phyloP scores from a whole-genome alignment of 768 basidiomycete species.

The Russula griseocarnosa region DNA sequence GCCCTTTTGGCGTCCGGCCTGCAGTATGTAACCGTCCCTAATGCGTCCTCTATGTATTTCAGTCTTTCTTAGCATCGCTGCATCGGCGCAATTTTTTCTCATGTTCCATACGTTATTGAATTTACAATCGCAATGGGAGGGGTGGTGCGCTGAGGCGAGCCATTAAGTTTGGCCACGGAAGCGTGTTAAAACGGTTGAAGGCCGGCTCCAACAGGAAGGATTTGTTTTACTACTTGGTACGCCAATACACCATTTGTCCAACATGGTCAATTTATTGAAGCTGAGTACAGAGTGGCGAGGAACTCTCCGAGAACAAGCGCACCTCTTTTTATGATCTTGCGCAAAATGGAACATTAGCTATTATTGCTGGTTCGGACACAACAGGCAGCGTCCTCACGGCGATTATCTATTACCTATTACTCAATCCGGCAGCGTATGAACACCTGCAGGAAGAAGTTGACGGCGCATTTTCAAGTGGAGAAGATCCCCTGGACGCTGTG shows the following conservation, averaged over 20 bases:
- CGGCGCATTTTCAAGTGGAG: conserved; percentile 11
- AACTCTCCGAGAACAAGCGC: conserved; percentile 10
- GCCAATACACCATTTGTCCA: background rate
- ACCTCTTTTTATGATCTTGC: conserved; percentile 28
- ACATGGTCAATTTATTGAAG: background rate
- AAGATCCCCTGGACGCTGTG: conserved; percentile 20
- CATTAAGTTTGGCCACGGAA: background rate
- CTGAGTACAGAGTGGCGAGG: conserved; percentile 16
- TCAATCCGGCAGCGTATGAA: conserved; percentile 32
- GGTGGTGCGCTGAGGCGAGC: background rate
- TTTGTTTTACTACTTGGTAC: conserved; percentile 41
- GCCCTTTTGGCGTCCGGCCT: background rate
- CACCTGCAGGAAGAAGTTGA: conserved; percentile 22
- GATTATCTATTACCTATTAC: conserved; percentile 38
- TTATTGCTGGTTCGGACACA: conserved; percentile 45
- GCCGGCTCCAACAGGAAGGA: conserved; percentile 31
- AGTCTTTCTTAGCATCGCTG: conserved; percentile 10
- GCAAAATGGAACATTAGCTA: conserved; percentile 39
- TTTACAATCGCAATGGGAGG: no score
- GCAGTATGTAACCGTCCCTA: background rate
- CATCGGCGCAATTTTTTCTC: background rate
- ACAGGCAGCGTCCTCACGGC: conserved; percentile 38
- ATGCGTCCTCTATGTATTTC: background rate
- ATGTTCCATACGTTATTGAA: background rate
- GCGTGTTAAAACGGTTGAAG: conserved; percentile 7